phyloP scores from a whole-genome alignment of 805 yeast species.

The Blastobotrys parvus region DNA sequence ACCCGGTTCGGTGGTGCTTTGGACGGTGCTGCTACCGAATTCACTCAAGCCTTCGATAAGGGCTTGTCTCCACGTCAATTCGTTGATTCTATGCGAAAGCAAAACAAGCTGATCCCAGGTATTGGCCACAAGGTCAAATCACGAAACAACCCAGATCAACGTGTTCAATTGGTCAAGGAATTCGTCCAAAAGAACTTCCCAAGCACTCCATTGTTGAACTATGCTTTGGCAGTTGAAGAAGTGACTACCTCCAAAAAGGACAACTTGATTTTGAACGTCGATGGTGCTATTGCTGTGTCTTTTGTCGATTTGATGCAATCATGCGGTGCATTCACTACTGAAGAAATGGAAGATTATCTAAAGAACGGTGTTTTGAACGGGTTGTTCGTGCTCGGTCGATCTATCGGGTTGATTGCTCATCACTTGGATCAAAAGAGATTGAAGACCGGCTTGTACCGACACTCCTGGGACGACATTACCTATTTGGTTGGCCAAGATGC shows the following conservation, averaged over 20 bases:
- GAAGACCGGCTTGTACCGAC: slow-evolving; percentile 39
- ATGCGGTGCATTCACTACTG: slow-evolving; percentile 37
- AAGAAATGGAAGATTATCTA: slow-evolving; percentile 38
- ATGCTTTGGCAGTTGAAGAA: slow-evolving; percentile 40
- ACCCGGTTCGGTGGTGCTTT: slow-evolving; percentile 41
- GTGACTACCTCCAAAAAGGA: slow-evolving; percentile 43
- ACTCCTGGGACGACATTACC: slow-evolving; percentile 42
- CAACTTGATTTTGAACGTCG: slow-evolving; percentile 37
- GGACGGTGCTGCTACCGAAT: slow-evolving; percentile 40
- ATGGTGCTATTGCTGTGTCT: slow-evolving; percentile 39
- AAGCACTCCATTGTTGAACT: slow-evolving; percentile 33
- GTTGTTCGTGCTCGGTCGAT: slow-evolving; percentile 37
- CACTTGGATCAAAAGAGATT: slow-evolving; percentile 40
- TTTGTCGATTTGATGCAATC: slow-evolving; percentile 37
- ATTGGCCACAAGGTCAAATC: slow-evolving; percentile 41
- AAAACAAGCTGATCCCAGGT: slow-evolving; percentile 40
- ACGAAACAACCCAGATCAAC: slow-evolving; percentile 40
- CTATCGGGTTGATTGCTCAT: slow-evolving; percentile 40
- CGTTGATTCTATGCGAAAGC: slow-evolving; percentile 39
- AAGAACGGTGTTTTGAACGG: slow-evolving; percentile 40
- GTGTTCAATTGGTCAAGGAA: slow-evolving; percentile 40
- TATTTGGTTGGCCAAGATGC: slow-evolving; percentile 32
- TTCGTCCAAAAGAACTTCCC: slow-evolving; percentile 39
- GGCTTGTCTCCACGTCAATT: slow-evolving; percentile 39
- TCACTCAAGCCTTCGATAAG: slow-evolving; percentile 36